phyloP scores from a whole-genome alignment of 495 filamentous ascomycete genomes.

The Penicillium riverlandense region DNA sequence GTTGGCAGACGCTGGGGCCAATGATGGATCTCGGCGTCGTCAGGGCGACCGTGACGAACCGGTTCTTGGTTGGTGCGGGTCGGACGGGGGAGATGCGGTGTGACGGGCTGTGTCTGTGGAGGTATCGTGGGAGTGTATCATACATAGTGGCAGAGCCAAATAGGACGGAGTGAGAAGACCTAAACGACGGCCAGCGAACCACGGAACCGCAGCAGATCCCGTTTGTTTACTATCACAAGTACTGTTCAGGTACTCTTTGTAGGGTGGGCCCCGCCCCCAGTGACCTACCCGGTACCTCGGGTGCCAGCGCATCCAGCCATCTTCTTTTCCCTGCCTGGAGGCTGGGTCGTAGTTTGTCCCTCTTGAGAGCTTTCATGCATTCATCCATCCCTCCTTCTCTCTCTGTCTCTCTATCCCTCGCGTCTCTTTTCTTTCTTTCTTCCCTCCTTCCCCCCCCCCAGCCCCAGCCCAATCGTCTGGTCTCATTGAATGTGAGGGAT shows the following conservation, averaged over 20 bases:
- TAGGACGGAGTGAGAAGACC: too few species aligned
- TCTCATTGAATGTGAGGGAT: too few species aligned
- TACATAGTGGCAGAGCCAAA: too few species aligned
- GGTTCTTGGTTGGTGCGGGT: constrained; percentile 4
- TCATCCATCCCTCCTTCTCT: not conserved
- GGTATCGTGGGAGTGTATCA: not conserved
- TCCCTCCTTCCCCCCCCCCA: not conserved
- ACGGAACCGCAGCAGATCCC: constrained; percentile 11
- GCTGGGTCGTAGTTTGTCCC: too few species aligned
- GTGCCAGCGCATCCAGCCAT: not conserved
- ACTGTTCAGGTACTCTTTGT: constrained; percentile 3
- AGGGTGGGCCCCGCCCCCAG: not conserved
- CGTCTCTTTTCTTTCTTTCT: constrained; percentile 1
- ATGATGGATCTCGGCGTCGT: constrained; percentile 15
- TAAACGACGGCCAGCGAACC: not conserved
- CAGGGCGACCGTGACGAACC: constrained; percentile 14
- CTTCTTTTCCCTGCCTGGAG: not conserved
- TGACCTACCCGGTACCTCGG: not conserved
- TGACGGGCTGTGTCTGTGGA: constrained; percentile 4
- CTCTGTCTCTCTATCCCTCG: constrained; percentile 2
- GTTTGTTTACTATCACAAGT: constrained; percentile 8
- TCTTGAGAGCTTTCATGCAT: constrained; percentile 6
- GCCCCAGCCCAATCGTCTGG: too few species aligned
- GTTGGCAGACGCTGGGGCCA: constrained; percentile 22
- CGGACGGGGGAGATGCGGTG: constrained; percentile 13